Evolutionary conservation across 2,329 filamentous ascomycete genomes (phyloP).

Genomic region (Berkeleyomyces basicola): DNA sequence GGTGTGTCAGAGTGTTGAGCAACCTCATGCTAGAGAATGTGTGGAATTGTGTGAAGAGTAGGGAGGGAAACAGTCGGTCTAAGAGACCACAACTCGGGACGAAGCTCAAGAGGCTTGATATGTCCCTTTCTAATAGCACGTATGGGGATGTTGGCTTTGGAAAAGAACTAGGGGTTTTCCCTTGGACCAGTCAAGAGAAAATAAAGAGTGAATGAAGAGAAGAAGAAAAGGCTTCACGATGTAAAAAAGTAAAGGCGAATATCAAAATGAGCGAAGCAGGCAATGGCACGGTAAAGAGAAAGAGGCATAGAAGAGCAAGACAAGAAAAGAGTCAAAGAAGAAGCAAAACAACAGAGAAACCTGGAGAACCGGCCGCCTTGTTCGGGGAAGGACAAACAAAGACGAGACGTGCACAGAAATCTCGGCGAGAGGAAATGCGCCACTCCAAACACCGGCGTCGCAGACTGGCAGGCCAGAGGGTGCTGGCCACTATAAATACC

Average conservation of each 20-base stretch:
- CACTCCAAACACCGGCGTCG: neutral
- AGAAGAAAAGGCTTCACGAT: neutral
- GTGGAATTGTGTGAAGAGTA: neutral
- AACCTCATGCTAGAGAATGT: constrained; percentile 8
- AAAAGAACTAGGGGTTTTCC: neutral
- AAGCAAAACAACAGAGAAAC: neutral
- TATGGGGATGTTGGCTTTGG: neutral
- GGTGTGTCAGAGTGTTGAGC: constrained; percentile 8
- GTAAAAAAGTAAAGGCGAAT: neutral
- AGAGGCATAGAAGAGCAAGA: neutral
- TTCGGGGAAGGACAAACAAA: neutral
- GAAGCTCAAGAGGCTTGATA: neutral
- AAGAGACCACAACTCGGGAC: neutral
- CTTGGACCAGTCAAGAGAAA: neutral
- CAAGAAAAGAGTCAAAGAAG: neutral
- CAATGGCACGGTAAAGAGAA: no score
- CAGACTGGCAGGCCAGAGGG: neutral
- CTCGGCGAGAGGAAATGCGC: neutral
- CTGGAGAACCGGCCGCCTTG: no score
- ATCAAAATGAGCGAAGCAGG: neutral
- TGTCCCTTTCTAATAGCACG: neutral
- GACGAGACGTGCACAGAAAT: neutral
- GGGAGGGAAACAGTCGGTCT: neutral
- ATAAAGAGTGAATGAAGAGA: neutral
- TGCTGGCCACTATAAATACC: neutral